Base-by-base conservation (phyloP, 2,329 filamentous ascomycete species). In the Hirsutella minnesotensis region DNA sequence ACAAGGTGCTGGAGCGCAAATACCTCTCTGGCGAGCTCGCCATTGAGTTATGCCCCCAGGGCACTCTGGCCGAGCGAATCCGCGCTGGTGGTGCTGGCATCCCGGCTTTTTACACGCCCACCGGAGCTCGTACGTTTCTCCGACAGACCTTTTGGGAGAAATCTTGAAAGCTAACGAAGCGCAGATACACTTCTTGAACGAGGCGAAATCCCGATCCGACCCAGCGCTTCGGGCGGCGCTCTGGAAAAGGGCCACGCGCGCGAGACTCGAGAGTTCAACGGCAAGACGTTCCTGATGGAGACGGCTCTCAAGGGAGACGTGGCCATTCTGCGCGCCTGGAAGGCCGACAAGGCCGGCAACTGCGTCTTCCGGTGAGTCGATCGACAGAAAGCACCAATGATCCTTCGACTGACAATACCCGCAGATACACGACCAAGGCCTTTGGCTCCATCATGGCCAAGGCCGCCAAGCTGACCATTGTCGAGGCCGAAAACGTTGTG, bases 401-500 rank as follows among this genome's bases (percentile, higher is more conserved):
- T n/a, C n/a, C n/a, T n/a, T n/a, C n/a, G n/a, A n/a, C 19, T 24
- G 19, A 21, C 36, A 10, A 40, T 3, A 24, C 9, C 20, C 3
- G 54, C 46, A 74, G 72, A 49, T 81, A 84, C 60, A 83, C 83
- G 0, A 86, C 83, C 27, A 84, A 84, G 58, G 79, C 81, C 0
- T 88, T 86, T 49, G 82, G 79, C 1, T 74, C 77, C 5, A 72
- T 86, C 48, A 86, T 88, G 83, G 86, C 83, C 46, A 89, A 90
- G 63, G 86, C 86, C 0, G 86, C 85, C 1, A 76, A 73, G 39
- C 56, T 85, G 33, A 82, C 85, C 21, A 89, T 94, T 34, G 85
- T 92, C 31, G 86, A 94, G 58, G 86, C 86, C 1, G 86, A 94
- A 55, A 73, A 90, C 48, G 87, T 94, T 46, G 86, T 94, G 41